phyloP scores from a whole-genome alignment of 106 monocot species.

The Dactylorhiza incarnata region DNA sequence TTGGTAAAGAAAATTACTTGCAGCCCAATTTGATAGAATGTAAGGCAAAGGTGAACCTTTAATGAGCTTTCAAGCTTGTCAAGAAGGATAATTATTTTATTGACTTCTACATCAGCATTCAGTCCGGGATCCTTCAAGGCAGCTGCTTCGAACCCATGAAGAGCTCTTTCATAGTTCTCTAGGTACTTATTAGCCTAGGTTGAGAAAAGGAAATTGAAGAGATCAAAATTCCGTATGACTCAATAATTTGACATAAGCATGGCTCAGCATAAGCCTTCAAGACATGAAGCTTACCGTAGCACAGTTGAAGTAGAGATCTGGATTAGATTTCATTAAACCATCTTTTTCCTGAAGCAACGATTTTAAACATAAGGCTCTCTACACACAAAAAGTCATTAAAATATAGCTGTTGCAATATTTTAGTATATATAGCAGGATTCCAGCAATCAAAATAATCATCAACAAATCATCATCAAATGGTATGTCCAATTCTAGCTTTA shows the following conservation, averaged over 20 bases:
- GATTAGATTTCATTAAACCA: slow-evolving; percentile 58
- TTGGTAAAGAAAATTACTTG: neutral
- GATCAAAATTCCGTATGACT: neutral
- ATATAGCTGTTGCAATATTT: neutral
- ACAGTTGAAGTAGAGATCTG: slow-evolving; percentile 85
- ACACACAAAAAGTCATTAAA: slow-evolving; percentile 1
- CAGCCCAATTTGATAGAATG: neutral
- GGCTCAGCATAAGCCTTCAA: slow-evolving; percentile 2
- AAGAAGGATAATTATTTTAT: slow-evolving; percentile 66
- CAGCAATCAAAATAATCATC: neutral
- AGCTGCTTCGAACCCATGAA: slow-evolving; percentile 90
- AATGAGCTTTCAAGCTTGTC: slow-evolving; percentile 74
- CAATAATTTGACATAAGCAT: neutral
- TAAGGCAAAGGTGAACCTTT: slow-evolving; percentile 37
- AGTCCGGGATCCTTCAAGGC: slow-evolving; percentile 84
- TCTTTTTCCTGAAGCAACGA: slow-evolving; percentile 70
- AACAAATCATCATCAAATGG: neutral
- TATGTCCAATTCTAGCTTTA: slow-evolving; percentile 1
- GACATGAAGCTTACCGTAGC: slow-evolving; percentile 60
- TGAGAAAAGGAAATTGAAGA: neutral
- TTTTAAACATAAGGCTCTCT: neutral
- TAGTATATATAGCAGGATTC: neutral
- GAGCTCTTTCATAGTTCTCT: slow-evolving; percentile 91
- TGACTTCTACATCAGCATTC: slow-evolving; percentile 60
- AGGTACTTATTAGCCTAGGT: slow-evolving; percentile 82